A percentile compares a stretch with the other conserved stretches of the same genome.
Conservation (phyloP, 495 filamentous ascomycete genomes). For the Xylaria cubensis region DNA sequence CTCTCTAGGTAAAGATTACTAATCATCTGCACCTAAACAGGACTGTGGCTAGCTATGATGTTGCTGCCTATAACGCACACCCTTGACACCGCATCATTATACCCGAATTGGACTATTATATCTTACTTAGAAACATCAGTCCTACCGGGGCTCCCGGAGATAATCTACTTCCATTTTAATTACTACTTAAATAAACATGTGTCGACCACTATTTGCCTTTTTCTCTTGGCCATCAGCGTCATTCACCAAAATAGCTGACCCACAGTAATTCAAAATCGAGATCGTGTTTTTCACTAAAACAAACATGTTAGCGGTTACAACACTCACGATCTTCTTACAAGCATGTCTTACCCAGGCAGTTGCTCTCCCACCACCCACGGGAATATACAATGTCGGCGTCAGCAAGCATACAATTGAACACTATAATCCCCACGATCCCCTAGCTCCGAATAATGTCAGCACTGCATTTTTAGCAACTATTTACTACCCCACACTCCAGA, state of each 20-base stretch:
- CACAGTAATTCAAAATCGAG: background rate
- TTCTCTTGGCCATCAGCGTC: background rate
- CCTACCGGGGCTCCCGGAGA: background rate
- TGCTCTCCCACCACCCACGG: slow-evolving; percentile 30
- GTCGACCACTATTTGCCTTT: background rate
- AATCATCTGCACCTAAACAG: background rate
- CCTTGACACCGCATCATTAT: background rate
- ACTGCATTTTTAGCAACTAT: slow-evolving; percentile 37
- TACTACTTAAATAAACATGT: background rate
- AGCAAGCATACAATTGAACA: slow-evolving; percentile 32
- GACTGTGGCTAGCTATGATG: background rate
- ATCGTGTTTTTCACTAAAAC: background rate
- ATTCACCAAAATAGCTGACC: background rate
- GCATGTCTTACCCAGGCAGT: slow-evolving; percentile 9
- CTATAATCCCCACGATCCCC: slow-evolving; percentile 29
- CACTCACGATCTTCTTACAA: background rate
- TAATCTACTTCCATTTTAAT: background rate
- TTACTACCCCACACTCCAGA: slow-evolving; percentile 38
- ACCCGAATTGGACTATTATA: slow-evolving; percentile 7
- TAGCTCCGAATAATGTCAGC: slow-evolving; percentile 39
- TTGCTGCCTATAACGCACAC: background rate
- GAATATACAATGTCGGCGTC: slow-evolving; percentile 34
- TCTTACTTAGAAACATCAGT: background rate
- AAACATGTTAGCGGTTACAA: background rate
- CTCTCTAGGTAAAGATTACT: background rate